phyloP scores from a whole-genome alignment of 2,329 filamentous ascomycete genomes.

The Neofusicoccum laricinum region DNA sequence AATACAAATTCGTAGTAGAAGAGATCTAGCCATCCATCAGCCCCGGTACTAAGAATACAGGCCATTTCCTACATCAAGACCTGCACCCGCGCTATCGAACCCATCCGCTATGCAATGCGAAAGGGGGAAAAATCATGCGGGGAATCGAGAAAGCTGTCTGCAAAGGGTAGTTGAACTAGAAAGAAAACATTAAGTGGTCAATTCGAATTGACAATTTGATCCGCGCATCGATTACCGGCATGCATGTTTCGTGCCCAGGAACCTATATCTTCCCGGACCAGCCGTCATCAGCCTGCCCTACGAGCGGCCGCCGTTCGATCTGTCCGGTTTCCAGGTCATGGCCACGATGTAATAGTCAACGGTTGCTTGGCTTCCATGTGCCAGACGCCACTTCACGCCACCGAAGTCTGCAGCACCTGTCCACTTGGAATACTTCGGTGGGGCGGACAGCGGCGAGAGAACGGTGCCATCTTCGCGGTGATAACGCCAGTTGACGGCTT shows the following conservation, averaged over 20 bases:
- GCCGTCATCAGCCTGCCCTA: neutral
- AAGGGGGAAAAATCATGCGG: neutral
- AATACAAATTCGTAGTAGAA: neutral
- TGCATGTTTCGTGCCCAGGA: too few relatives aligned
- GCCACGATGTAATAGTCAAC: neutral
- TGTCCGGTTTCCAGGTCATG: neutral
- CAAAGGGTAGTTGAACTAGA: too few relatives aligned
- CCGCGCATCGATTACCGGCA: too few relatives aligned
- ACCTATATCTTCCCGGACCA: neutral
- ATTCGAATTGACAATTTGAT: too few relatives aligned
- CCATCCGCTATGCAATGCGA: neutral
- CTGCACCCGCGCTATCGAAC: too few relatives aligned
- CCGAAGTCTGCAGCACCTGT: conserved; percentile 2
- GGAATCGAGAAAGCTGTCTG: too few relatives aligned
- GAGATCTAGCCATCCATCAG: neutral
- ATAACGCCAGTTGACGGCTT: neutral
- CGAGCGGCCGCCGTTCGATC: neutral
- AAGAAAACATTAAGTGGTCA: too few relatives aligned
- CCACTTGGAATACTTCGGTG: neutral
- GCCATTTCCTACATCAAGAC: too few relatives aligned
- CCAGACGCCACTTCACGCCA: conserved; percentile 6
- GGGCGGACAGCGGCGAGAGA: neutral
- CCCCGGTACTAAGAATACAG: neutral
- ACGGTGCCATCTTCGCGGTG: neutral
- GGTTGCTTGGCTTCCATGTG: neutral